These are phyloP conservation scores for Yarrowia sp. DNA, from an alignment of 805 yeast species.

Conservation along the genomic window DNA sequence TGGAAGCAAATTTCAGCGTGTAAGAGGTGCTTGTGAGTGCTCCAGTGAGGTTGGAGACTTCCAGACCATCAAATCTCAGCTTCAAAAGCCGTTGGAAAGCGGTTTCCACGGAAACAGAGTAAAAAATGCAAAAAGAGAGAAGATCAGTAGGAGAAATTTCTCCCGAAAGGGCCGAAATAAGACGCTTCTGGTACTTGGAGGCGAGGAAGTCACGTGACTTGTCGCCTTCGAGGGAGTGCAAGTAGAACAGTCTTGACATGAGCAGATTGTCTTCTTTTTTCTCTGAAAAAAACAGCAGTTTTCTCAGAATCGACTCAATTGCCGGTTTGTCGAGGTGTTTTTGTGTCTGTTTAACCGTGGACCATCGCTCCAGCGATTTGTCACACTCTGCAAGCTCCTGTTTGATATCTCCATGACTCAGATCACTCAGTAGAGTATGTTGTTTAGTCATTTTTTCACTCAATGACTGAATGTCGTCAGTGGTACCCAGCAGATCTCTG, in stretches of 20 bases:
- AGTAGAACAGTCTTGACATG: slow-evolving; percentile 3
- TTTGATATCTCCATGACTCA: slow-evolving; percentile 21
- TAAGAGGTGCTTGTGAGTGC: background rate
- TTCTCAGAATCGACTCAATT: slow-evolving; percentile 5
- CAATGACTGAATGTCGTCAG: slow-evolving; percentile 19
- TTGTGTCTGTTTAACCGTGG: background rate
- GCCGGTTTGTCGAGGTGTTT: background rate
- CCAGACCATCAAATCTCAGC: background rate
- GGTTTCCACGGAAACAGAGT: background rate
- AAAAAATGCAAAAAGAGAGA: slow-evolving; percentile 12
- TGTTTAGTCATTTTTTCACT: slow-evolving; percentile 16
- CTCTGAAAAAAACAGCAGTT: slow-evolving; percentile 9
- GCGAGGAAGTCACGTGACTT: background rate
- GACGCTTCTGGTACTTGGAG: background rate
- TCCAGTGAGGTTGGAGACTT: background rate
- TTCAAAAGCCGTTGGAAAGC: background rate
- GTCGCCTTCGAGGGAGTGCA: background rate
- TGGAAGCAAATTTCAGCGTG: slow-evolving; percentile 9
- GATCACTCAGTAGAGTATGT: background rate
- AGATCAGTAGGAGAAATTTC: background rate
- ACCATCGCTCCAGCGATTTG: background rate
- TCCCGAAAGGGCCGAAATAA: background rate
- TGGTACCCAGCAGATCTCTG: slow-evolving; percentile 3
- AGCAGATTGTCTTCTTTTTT: background rate
- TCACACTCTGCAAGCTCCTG: slow-evolving; percentile 4